phyloP scores from a whole-genome alignment of 2,329 filamentous ascomycete species.

The Nigrospora oryzae region DNA sequence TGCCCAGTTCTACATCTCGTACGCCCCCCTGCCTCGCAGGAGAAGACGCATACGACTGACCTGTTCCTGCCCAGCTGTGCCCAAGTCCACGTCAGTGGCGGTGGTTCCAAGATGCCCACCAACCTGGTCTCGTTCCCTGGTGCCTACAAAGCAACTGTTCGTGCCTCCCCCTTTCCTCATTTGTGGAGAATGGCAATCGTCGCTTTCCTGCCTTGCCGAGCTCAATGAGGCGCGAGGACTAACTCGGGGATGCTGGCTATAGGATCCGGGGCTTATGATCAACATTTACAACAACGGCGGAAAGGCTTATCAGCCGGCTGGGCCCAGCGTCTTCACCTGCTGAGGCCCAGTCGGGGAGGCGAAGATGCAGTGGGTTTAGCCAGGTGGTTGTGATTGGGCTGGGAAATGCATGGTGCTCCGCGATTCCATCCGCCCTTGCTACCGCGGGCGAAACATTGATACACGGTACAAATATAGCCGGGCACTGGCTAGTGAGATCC shows the following conservation, averaged over 20 bases:
- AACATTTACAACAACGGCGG: constrained; percentile 29
- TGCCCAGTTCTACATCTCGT: constrained; percentile 25
- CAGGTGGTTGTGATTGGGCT: too few species aligned
- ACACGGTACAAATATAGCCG: too few species aligned
- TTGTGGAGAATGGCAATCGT: too few species aligned
- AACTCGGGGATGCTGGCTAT: background rate
- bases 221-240: background rate
- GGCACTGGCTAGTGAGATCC: too few species aligned
- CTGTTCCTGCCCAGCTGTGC: constrained; percentile 8
- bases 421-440: too few species aligned
- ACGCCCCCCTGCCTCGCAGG: background rate
- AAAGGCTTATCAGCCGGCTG: constrained; percentile 4
- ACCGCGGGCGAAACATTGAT: too few species aligned
- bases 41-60: too few species aligned
- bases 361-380: too few species aligned
- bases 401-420: too few species aligned
- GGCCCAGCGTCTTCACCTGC: constrained; percentile 4
- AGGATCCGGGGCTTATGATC: constrained; percentile 31
- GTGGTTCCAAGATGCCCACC: constrained; percentile 19
- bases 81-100: constrained; percentile 22
- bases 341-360: background rate
- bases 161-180: too few species aligned
- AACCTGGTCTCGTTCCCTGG: constrained; percentile 31
- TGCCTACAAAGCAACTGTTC: constrained; percentile 14
- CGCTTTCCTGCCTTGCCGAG: too few species aligned